Percentiles rank a stretch among this genome's conserved stretches.
Conservation (phyloP, 768 basidiomycete species). For the Daedaleopsis nitida region DNA sequence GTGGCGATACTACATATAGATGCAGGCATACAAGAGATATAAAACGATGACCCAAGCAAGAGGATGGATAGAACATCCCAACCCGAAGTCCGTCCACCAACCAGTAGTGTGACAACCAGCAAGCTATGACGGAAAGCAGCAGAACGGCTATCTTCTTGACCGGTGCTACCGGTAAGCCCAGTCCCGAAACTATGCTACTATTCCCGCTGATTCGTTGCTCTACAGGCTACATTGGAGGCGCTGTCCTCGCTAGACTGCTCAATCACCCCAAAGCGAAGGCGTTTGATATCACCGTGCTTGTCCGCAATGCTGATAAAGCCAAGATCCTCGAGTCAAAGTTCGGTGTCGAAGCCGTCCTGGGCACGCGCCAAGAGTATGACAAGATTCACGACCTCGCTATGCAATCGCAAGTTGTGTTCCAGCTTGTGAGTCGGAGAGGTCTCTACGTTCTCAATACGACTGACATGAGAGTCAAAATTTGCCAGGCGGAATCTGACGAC, state of each 20-base stretch:
- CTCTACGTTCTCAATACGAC: no score
- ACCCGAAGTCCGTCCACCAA: no score
- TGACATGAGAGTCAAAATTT: neutral
- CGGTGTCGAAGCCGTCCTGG: conserved; percentile 24
- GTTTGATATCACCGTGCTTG: conserved; percentile 48
- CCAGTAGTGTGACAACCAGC: no score
- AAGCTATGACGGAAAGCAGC: conserved; percentile 13
- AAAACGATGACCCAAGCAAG: no score
- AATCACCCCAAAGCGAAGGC: conserved; percentile 43
- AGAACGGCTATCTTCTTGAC: conserved; percentile 42
- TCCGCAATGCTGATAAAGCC: conserved; percentile 44
- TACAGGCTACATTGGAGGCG: conserved; percentile 59
- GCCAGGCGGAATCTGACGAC: conserved; percentile 51
- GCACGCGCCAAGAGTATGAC: conserved; percentile 33
- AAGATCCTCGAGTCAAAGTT: conserved; percentile 25
- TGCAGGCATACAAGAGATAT: no score
- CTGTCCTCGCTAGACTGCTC: conserved; percentile 50
- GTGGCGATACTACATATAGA: no score
- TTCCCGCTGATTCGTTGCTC: neutral
- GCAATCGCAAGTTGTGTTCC: conserved; percentile 43
- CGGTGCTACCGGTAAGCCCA: conserved; percentile 43
- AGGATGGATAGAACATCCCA: no score
- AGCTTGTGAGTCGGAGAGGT: neutral
- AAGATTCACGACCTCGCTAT: conserved; percentile 42
- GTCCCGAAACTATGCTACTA: neutral